Base-by-base conservation (phyloP, 2,329 filamentous ascomycete genomes). In the Sporothrix mexicana region DNA sequence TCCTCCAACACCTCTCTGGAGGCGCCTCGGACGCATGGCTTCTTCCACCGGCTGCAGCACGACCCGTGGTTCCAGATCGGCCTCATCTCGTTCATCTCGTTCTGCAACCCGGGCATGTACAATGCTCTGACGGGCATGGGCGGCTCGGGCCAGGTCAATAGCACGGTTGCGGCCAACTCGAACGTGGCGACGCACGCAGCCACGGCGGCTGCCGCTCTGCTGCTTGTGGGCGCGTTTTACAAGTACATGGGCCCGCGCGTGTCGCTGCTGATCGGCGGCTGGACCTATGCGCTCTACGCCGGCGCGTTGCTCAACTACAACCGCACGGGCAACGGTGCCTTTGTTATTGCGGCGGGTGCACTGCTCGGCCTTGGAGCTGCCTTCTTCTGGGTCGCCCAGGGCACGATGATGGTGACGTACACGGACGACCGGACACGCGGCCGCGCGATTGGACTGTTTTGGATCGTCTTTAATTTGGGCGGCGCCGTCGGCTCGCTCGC, bases 391-490 rank as follows among this genome's bases (percentile, higher is more conserved):
- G 91, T 91, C 47, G 93, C 92, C 0, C 93, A 95, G 82, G 93
- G 93, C 74, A 90, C 92, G 72, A 93, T 95, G 79, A 95, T 95
- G 91, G 95, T 97, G 88, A 90, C 92, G 53, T 97, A 97, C 80
- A 94, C 94, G 1, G 85, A 88, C 23, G 94, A 97, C 82, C 82
- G 88, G 51, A 88, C 89, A 75, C 97, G 97, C 85, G 95, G 95
- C 55, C 90, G 91, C 73, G 97, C 94, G 80, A 97, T 97, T 80
- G 92, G 92, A 74, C 90, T 90, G 84, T 97, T 97, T 83, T 97
- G 95, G 95, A 90, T 94, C 80, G 96, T 98, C 78, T 98, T 97
- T 87, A 97, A 97, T 82, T 81, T 95, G 73, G 94, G 95, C 77
- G 94, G 91, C 77, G 94, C 97, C 74, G 93, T 98, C 80, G 95